Evolutionary conservation across 495 filamentous ascomycete genomes (phyloP).

Genomic region (Aspergillus incahuasiensis): DNA sequence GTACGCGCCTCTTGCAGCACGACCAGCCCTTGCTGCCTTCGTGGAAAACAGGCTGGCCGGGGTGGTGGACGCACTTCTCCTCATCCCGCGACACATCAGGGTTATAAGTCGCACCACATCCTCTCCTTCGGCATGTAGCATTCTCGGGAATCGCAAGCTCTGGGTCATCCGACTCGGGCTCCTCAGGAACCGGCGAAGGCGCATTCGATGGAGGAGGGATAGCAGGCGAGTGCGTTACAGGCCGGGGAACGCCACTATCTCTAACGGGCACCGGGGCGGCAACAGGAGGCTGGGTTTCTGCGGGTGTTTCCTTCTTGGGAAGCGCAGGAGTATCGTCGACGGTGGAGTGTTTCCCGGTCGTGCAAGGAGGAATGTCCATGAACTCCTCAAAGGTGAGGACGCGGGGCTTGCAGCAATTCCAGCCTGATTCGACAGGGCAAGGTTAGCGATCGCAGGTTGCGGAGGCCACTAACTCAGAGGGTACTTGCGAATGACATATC

Average conservation of each 20-base stretch:
- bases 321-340: constrained; percentile 67
- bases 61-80: constrained; percentile 83
- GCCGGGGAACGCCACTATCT: constrained; percentile 24
- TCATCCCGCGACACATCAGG: constrained; percentile 55
- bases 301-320: constrained; percentile 35
- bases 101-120: constrained; percentile 63
- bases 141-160: constrained; percentile 63
- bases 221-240: constrained; percentile 38
- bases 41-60: constrained; percentile 86
- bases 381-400: constrained; percentile 99
- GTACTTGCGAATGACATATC: constrained; percentile 8
- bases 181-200: constrained; percentile 61
- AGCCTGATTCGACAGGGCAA: constrained; percentile 54
- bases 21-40: constrained; percentile 96
- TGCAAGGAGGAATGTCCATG: constrained; percentile 88
- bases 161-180: constrained; percentile 85
- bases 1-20: constrained; percentile 90
- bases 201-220: constrained; percentile 52
- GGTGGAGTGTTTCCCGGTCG: constrained; percentile 86
- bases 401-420: constrained; percentile 99
- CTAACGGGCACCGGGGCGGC: constrained; percentile 18
- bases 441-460: constrained; percentile 2
- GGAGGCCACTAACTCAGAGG: constrained; percentile 5
- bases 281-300: constrained; percentile 21
- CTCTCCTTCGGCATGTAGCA: constrained; percentile 69